Evolutionary conservation across 371 early-diverging fungal species (phyloP), one percentile per base, ranked within the genome.

Genomic region (Rhizopus microsporus): DNA sequence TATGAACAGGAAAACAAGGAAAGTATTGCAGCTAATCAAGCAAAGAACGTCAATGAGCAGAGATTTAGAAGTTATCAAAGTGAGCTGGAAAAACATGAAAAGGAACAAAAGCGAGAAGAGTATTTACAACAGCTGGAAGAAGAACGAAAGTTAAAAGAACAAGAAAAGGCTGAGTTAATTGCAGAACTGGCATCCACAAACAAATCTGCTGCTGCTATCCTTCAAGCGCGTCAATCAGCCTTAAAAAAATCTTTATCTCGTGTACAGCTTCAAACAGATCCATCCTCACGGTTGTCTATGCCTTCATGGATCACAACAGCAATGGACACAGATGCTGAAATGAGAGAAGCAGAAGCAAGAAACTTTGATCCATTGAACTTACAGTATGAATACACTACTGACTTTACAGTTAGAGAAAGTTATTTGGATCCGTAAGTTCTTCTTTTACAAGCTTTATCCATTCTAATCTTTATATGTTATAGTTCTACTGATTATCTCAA

Each of bases 1-100:
- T 95, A 88, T 69, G 82, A 86, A 34, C 67, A 75, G 12, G 94
- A 93, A 61, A 93, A 97, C 65, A 83, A 86, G 47, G 91, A 90
- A 16, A 70, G 83, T 15, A 95, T 97, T 63, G 83, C 81, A 35
- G 81, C 77, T 47, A 93, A 91, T 68, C 77, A 75, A 33, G 78
- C 77, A 12, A 71, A 77, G 55, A 64, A 68, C 67, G 85, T 83
- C 12, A 80, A 80, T 53, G 83, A 85, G 56, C 71, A 79, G 39
- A 67, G 76, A 29, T 71, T 59, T 23, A 67, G 67, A 57, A 61
- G 33, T 8, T 75, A 70, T 37, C 75, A 77, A 47, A 69, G 71
- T 53, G 77, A 77, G 53, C 29, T 77, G 4, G 82, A 81, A 31
- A 69, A 75, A 31, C 65, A 77, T 54, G 69, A 78, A 49, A 74